Conservation (phyloP, 257 asterid species). For the Salvia splendens region DNA sequence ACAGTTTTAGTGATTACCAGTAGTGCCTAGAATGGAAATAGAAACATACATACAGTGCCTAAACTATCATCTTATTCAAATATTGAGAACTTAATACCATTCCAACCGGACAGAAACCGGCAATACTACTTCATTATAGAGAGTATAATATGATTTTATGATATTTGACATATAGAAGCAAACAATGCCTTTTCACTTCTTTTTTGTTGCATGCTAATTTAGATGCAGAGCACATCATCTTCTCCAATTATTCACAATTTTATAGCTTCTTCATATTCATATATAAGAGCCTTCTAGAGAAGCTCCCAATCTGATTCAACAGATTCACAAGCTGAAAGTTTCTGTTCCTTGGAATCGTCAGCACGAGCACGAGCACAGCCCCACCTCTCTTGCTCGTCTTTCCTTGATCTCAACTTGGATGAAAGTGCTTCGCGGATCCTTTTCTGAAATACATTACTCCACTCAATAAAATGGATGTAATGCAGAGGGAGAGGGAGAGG, state of each 20-base stretch:
- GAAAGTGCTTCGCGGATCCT: slow-evolving; percentile 60
- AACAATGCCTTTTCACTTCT: neutral
- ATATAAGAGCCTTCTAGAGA: slow-evolving; percentile 29
- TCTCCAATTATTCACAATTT: slow-evolving; percentile 20
- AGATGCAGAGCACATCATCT: neutral
- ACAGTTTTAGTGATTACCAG: too few relatives aligned
- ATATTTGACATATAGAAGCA: neutral
- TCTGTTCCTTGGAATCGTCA: slow-evolving; percentile 4
- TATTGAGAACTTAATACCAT: neutral
- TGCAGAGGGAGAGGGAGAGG: too few relatives aligned
- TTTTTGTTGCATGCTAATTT: neutral
- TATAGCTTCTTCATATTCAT: neutral
- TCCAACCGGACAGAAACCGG: neutral
- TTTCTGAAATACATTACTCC: slow-evolving; percentile 42
- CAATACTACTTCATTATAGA: neutral
- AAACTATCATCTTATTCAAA: neutral
- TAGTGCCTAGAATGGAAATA: too few relatives aligned
- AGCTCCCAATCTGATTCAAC: slow-evolving; percentile 52
- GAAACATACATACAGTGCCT: too few relatives aligned
- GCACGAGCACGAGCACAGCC: neutral
- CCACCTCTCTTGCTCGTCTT: neutral
- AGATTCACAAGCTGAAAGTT: slow-evolving; percentile 15
- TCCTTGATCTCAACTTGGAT: slow-evolving; percentile 51
- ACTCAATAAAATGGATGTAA: slow-evolving; percentile 2
- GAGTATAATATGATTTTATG: neutral